Conservation (phyloP, 2,329 filamentous ascomycete species). For the Alternaria novae-zelandiae region DNA sequence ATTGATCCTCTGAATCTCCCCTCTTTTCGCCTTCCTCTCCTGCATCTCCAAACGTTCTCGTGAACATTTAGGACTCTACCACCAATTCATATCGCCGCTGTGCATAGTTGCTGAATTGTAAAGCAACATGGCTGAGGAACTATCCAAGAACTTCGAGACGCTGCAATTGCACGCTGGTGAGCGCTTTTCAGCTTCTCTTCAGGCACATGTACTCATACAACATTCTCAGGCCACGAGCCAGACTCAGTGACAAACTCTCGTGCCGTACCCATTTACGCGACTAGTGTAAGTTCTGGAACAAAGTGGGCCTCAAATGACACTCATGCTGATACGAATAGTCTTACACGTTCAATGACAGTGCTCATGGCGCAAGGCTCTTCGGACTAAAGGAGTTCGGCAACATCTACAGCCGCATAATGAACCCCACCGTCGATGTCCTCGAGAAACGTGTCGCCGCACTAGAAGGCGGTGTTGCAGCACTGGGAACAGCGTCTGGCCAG, state of each 20-base stretch:
- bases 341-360: conserved; percentile 93
- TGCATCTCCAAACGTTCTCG: neutral
- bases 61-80: neutral
- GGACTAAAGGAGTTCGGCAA: conserved; percentile 97
- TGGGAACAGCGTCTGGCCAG: conserved; percentile 86
- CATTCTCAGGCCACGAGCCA: conserved; percentile 69
- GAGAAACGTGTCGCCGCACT: conserved; percentile 96
- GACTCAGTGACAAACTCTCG: conserved; percentile 84
- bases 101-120: neutral
- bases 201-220: conserved; percentile 1
- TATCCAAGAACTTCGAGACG: conserved; percentile 57
- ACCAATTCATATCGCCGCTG: neutral
- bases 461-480: conserved; percentile 86
- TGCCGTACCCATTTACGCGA: conserved; percentile 95
- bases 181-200: conserved; percentile 2
- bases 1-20: neutral
- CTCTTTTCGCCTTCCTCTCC: neutral
- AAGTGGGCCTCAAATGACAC: neutral
- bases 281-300: conserved; percentile 63
- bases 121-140: conserved; percentile 46
- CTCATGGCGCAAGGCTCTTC: conserved; percentile 92
- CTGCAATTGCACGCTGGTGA: conserved; percentile 59
- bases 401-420: conserved; percentile 89
- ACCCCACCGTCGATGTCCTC: conserved; percentile 89
- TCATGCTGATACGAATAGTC: conserved; percentile 61